Conservation (phyloP, 441 rosid genomes). For the Francoa sonchifolia region DNA sequence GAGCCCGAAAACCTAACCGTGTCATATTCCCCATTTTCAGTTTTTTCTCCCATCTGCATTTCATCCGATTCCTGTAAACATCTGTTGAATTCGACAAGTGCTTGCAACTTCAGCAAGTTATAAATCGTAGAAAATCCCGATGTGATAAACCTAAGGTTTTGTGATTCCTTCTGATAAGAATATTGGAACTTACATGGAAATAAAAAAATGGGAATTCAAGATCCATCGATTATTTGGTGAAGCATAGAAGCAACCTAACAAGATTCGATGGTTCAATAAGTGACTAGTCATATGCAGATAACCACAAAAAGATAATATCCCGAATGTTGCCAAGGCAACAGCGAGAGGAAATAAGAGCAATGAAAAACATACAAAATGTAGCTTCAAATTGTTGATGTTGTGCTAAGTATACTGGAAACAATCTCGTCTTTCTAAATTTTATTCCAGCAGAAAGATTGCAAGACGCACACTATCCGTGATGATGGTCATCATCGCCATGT, state of each 20-base stretch:
- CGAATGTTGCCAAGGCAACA: slow-evolving; percentile 21
- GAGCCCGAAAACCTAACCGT: no score
- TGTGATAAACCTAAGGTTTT: background rate
- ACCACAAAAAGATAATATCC: slow-evolving; percentile 17
- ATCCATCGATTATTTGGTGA: slow-evolving; percentile 34
- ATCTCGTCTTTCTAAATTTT: slow-evolving; percentile 27
- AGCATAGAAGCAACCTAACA: slow-evolving; percentile 21
- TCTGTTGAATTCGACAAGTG: background rate
- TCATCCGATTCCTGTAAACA: background rate
- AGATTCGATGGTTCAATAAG: slow-evolving; percentile 16
- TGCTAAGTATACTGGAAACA: slow-evolving; percentile 23
- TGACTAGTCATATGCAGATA: slow-evolving; percentile 17
- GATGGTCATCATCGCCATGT: slow-evolving; percentile 53
- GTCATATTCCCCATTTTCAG: no score
- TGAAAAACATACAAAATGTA: slow-evolving; percentile 20
- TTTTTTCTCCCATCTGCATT: no score
- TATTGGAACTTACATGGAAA: background rate
- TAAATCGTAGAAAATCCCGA: background rate
- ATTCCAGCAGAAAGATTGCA: slow-evolving; percentile 24
- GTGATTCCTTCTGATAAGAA: slow-evolving; percentile 8
- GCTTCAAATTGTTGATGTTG: slow-evolving; percentile 16
- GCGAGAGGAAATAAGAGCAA: slow-evolving; percentile 20
- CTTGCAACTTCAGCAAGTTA: background rate
- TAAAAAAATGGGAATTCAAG: no score
- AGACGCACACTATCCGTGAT: slow-evolving; percentile 32